Conservation (phyloP, 106 monocot genomes). For the Dendrobium huoshanense region DNA sequence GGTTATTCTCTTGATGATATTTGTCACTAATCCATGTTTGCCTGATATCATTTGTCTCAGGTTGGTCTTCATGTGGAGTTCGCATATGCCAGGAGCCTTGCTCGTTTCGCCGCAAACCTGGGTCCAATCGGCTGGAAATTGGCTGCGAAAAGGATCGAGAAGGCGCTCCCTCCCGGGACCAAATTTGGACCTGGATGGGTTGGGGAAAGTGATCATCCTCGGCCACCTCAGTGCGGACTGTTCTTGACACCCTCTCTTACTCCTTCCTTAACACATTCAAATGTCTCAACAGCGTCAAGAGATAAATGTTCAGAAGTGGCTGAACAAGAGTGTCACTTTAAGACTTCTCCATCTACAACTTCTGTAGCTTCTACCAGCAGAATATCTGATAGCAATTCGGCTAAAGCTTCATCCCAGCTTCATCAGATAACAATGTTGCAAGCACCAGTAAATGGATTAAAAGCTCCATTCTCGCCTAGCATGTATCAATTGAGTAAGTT, state of each 20-base stretch:
- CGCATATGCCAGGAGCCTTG: conserved; percentile 87
- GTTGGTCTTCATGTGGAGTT: conserved; percentile 75
- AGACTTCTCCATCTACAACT: not conserved
- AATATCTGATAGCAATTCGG: not conserved
- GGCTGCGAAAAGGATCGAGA: conserved; percentile 50
- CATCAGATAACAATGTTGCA: conserved; percentile 9
- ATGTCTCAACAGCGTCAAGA: not conserved
- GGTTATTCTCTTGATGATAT: too few relatives aligned
- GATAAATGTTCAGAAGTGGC: not conserved
- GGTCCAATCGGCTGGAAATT: conserved; percentile 76
- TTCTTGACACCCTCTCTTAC: not conserved
- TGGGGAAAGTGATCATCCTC: conserved; percentile 39
- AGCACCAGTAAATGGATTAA: not conserved
- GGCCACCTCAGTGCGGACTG: conserved; percentile 13
- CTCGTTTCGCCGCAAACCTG: conserved; percentile 75
- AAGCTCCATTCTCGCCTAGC: not conserved
- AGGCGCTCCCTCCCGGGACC: conserved; percentile 65
- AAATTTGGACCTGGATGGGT: conserved; percentile 89
- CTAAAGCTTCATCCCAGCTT: conserved; percentile 10
- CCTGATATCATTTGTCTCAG: conserved; percentile 13
- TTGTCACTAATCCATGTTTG: not conserved
- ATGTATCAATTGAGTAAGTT: not conserved
- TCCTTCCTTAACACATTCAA: not conserved
- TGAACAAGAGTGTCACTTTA: not conserved
- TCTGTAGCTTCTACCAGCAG: not conserved